phyloP scores from a whole-genome alignment of 495 filamentous ascomycete genomes.

The Xylaria castorea region DNA sequence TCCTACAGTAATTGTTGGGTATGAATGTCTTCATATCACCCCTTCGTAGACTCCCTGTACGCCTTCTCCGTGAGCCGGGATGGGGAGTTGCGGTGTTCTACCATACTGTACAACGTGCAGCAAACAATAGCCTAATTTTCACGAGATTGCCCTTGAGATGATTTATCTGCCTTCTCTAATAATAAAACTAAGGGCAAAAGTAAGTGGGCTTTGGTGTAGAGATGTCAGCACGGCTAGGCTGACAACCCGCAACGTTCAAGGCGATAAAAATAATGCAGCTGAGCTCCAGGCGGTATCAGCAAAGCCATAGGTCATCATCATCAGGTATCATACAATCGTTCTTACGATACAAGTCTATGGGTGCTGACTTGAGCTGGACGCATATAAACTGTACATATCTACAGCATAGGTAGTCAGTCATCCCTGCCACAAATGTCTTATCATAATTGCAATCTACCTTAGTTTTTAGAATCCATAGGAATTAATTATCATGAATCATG shows the following conservation, averaged over 20 bases:
- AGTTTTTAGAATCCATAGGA: neutral
- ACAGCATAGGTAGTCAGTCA: neutral
- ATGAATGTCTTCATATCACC: conserved; percentile 3
- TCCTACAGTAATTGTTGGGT: neutral
- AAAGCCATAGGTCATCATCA: neutral
- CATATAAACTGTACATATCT: too few species aligned
- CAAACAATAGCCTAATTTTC: neutral
- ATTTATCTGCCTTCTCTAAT: neutral
- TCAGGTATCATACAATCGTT: neutral
- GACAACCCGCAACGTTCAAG: neutral
- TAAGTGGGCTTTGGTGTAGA: neutral
- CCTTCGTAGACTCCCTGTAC: neutral
- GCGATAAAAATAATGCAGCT: conserved; percentile 24
- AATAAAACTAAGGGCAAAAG: neutral
- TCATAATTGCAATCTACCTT: neutral
- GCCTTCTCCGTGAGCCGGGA: neutral
- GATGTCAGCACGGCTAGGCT: conserved; percentile 2
- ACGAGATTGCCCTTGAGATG: neutral
- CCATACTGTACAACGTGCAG: neutral
- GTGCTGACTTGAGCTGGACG: too few species aligned
- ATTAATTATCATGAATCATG: neutral
- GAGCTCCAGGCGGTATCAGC: neutral
- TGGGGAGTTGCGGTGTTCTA: neutral
- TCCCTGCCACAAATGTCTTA: neutral
- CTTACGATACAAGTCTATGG: neutral